Conservation (phyloP, 257 asterid species). For the Echium plantagineum region DNA sequence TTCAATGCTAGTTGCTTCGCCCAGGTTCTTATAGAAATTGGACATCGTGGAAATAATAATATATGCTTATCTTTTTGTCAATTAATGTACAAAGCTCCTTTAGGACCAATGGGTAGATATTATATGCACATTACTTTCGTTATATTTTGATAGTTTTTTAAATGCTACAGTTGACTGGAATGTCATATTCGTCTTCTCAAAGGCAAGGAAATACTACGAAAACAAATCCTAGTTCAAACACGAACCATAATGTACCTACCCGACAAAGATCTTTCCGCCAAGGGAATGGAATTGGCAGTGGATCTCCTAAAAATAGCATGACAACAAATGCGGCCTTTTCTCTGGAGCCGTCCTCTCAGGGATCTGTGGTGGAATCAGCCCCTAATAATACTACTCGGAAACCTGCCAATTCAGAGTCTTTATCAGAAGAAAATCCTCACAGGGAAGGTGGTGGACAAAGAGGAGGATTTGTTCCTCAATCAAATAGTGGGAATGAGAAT, state of each 20-base stretch:
- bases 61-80: too few species aligned
- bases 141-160: neutral
- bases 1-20: neutral
- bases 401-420: slow-evolving; percentile 35
- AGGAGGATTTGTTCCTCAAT: slow-evolving; percentile 32
- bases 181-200: slow-evolving; percentile 25
- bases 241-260: slow-evolving; percentile 25
- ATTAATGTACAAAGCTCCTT: neutral
- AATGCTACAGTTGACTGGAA: slow-evolving; percentile 25
- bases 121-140: neutral
- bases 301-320: slow-evolving; percentile 15
- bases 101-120: neutral
- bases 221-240: slow-evolving; percentile 24
- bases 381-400: neutral
- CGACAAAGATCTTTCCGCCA: slow-evolving; percentile 51
- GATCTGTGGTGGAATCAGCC: too few species aligned
- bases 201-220: slow-evolving; percentile 28
- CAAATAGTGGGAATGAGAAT: slow-evolving; percentile 37
- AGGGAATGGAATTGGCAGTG: slow-evolving; percentile 25
- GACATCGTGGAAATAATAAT: too few species aligned
- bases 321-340: slow-evolving; percentile 28
- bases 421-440: slow-evolving; percentile 25
- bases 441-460: slow-evolving; percentile 39
- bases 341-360: slow-evolving; percentile 26
- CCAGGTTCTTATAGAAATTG: too few species aligned